Conservation (phyloP, 2,329 filamentous ascomycete genomes). For the Alternaria brassicae region DNA sequence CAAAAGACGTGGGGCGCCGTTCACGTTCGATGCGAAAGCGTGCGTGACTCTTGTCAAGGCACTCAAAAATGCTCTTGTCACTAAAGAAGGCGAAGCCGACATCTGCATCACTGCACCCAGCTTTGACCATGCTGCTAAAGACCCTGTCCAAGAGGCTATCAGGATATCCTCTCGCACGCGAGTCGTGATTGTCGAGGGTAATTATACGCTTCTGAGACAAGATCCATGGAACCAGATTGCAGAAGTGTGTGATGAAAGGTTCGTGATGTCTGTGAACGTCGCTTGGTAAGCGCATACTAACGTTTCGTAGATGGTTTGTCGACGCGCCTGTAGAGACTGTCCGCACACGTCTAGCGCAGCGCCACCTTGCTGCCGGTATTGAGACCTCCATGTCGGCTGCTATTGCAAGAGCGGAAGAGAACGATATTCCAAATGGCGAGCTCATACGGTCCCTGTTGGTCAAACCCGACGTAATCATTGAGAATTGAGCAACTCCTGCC, state of each 20-base stretch:
- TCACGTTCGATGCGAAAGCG: conserved; percentile 34
- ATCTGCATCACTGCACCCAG: conserved; percentile 26
- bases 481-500: conserved; percentile 17
- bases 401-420: conserved; percentile 31
- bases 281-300: conserved; percentile 1
- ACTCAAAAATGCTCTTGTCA: conserved; percentile 27
- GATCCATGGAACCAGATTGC: conserved; percentile 29
- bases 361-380: conserved; percentile 35
- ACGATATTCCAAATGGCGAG: conserved; percentile 36
- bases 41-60: conserved; percentile 27
- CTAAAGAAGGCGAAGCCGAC: conserved; percentile 22
- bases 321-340: conserved; percentile 28
- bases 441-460: conserved; percentile 31
- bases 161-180: conserved; percentile 30
- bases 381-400: conserved; percentile 29
- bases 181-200: conserved; percentile 35
- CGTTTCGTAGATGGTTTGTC: conserved; percentile 31
- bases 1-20: conserved; percentile 34
- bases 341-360: conserved; percentile 26
- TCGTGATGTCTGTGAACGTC: neutral
- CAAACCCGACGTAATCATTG: conserved; percentile 27
- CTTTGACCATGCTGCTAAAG: conserved; percentile 37
- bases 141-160: conserved; percentile 28
- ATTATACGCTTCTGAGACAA: conserved; percentile 36
- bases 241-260: conserved; percentile 28